Percentiles rank a stretch among this genome's conserved stretches.
These are phyloP conservation scores for Phytophthora colocasiae DNA, from an alignment of 352 stramenopile genomes.

Conservation along the genomic window DNA sequence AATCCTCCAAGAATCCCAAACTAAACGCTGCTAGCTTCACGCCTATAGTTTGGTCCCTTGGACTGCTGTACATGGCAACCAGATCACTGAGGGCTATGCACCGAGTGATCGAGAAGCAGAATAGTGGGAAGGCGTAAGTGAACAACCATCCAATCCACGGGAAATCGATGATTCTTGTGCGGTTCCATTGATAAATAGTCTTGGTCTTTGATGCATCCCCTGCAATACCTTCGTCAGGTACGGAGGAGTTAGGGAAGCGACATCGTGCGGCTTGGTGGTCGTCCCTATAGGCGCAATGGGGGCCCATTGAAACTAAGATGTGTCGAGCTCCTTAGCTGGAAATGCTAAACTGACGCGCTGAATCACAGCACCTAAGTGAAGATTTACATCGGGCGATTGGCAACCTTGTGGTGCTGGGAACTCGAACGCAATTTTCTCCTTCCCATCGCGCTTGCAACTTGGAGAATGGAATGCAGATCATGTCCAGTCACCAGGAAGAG, in stretches of 20 bases:
- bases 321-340: not conserved
- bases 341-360: no score
- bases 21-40: slow-evolving; percentile 23
- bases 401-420: not conserved
- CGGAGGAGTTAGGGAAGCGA: slow-evolving; percentile 1
- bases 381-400: slow-evolving; percentile 1
- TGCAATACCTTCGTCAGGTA: not conserved
- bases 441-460: not conserved
- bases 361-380: no score
- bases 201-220: slow-evolving; percentile 2
- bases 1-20: slow-evolving; percentile 33
- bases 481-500: not conserved
- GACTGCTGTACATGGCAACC: slow-evolving; percentile 23
- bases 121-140: slow-evolving; percentile 17
- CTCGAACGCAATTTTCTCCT: slow-evolving; percentile 3
- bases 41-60: not conserved
- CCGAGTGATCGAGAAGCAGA: slow-evolving; percentile 26
- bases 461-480: slow-evolving; percentile 9
- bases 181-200: not conserved
- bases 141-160: slow-evolving; percentile 26
- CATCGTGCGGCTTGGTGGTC: slow-evolving; percentile 1
- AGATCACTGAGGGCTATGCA: slow-evolving; percentile 12
- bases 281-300: not conserved
- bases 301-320: not conserved
- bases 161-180: not conserved